Base-by-base conservation (phyloP, 2,329 filamentous ascomycete species). In the Simplicillium aogashimaense region DNA sequence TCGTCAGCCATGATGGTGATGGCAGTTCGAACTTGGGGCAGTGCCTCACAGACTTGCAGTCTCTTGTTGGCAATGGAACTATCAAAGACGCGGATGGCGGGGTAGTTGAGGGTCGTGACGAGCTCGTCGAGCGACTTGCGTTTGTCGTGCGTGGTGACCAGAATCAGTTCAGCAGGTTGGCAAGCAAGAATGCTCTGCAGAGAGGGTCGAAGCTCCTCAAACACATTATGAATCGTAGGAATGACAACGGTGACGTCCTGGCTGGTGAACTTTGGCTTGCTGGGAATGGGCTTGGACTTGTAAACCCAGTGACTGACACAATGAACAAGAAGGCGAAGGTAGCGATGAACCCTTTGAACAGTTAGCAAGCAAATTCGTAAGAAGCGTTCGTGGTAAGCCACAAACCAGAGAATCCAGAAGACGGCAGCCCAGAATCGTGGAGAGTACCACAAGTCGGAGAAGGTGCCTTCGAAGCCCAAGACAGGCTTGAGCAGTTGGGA, bases 1-100 rank as follows among this genome's bases (percentile, higher is more conserved):
- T 97, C 90, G 57, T 97, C 90, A 18, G 89, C 88, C 68, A 97
- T 87, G 52, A 97, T 76, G 30, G 86, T 95, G 56, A 97, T 88
- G 38, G 74, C 67, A 0, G 90, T 95, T 49, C 69, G 72, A 43
- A 95, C 87, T 50, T 86, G 76, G 15, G 89, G 88, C 36, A 97
- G 85, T 3, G 88, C 90, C 56, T 87, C 78, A 60, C 87, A 94
- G 57, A 97, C 88, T 61, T 97, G 90, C 15, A 90, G 78, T 41
- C 90, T 83, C 69, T 97, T 97, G 68, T 97, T 97, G 50, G 90
- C 88, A 56, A 95, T 89, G 45, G 76, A 72, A 25, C 88, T 85
- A 47, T 76, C 81, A 48, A 90, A 70, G 34, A 94, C 80, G 41
- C 78, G 75, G 49, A 95, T 78, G 47, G 76, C 78, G 43, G 76